Base-by-base conservation (phyloP, 78 protist species). In the Goniomonas avonlea region DNA sequence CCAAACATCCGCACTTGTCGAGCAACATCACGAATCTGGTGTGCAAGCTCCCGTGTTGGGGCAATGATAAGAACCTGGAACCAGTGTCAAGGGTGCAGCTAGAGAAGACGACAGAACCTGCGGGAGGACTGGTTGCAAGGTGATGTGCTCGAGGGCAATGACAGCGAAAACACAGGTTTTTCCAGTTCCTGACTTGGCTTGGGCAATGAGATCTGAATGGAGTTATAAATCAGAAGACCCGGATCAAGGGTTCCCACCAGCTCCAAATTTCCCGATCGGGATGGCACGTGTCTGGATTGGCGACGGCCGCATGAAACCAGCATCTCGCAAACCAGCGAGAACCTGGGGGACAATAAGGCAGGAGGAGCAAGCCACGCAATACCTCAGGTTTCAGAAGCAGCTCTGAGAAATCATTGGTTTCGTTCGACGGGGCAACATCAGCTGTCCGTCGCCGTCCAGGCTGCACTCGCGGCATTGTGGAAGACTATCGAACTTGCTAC, bases 131-230 rank as follows among this genome's bases (percentile, higher is more conserved):
- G 15, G 43, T 29, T 68, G 38, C 3, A 68, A 25, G 20, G 20
- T 27, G 43, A 53, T 25, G 23, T 43, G 8, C 13, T 69, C 65
- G 48, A 69, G 77, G 18, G 34, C 18, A 18, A 48, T 27, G 32
- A 82, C 65, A 2, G 75, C 65, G 55, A 82, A 82, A 55, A 74
- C 69, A 45, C 55, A 37, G 0, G 85, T 82, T 15, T 82, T 82
- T 39, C 85, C 85, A 9, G 85, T 82, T 1, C 85, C 85, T 3
- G 77, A n/a, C 27, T 65, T 60, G 7, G 85, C 79, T 58, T 82
- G 85, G 1, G 77, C 79, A 41, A 82, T 50, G 32, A 82, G 59
- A 31, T 82, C 79, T 20, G 48, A 7, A 0, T 55, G 68, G 40
- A 68, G 15, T 43, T 63, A 35, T 13, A 59, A 17, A 31, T 5